phyloP scores from a whole-genome alignment of 2,329 filamentous ascomycete genomes.

The Exophiala dermatitidis region DNA sequence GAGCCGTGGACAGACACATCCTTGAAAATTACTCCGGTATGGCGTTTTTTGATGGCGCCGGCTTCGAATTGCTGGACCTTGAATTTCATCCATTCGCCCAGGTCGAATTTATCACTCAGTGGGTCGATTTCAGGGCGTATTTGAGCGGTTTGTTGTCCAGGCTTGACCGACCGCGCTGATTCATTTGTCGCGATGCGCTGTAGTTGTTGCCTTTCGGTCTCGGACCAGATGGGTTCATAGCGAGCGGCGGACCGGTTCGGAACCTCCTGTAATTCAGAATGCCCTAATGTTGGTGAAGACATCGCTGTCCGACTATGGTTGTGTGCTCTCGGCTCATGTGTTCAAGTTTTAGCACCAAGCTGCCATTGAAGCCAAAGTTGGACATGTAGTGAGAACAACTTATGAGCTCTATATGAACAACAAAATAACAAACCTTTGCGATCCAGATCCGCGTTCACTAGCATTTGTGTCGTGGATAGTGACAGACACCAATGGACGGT shows the following conservation, averaged over 20 bases:
- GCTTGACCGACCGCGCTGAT: neutral
- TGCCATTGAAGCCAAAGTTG: neutral
- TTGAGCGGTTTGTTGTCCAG: neutral
- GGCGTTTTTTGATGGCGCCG: conserved; percentile 47
- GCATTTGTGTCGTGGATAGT: neutral
- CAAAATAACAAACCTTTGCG: neutral
- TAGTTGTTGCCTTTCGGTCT: neutral
- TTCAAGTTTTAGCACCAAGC: neutral
- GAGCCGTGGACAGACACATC: conserved; percentile 58
- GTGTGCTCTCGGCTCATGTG: neutral
- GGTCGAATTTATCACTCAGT: neutral
- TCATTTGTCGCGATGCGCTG: neutral
- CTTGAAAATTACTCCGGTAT: conserved; percentile 63
- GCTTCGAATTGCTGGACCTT: neutral
- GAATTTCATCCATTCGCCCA: neutral
- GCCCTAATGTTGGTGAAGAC: neutral
- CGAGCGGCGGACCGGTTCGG: neutral
- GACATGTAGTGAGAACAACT: neutral
- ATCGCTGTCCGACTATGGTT: neutral
- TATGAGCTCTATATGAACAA: neutral
- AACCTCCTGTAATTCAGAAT: neutral
- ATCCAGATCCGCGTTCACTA: neutral
- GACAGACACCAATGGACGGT: neutral
- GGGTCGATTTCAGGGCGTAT: neutral
- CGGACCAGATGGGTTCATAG: neutral